Evolutionary conservation across 305 asterid genomes (phyloP), one percentile per base, ranked within the genome.

Genomic region (Andrographis paniculata): DNA sequence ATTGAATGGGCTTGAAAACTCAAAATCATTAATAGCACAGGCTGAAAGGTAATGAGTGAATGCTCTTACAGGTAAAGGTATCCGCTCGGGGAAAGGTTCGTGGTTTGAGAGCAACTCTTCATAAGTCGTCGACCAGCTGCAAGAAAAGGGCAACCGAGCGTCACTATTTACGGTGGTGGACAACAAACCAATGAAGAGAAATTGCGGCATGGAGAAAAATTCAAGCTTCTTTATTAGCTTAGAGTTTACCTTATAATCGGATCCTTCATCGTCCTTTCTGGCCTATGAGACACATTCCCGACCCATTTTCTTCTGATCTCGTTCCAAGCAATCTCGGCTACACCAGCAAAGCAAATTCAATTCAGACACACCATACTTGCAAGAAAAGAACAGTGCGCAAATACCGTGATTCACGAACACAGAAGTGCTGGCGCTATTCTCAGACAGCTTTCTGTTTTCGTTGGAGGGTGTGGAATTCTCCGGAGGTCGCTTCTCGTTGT

Each of bases 181-280:
- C n/a, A n/a, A n/a, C n/a, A n/a, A n/a, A n/a, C n/a, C n/a, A n/a
- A n/a, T n/a, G n/a, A n/a, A n/a, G n/a, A n/a, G n/a, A n/a, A n/a
- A n/a, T n/a, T n/a, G n/a, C n/a, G n/a, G n/a, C n/a, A n/a, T n/a
- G n/a, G n/a, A n/a, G n/a, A n/a, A n/a, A n/a, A n/a, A n/a, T n/a
- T n/a, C n/a, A n/a, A n/a, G n/a, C n/a, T n/a, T n/a, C n/a, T n/a
- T n/a, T n/a, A n/a, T n/a, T n/a, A n/a, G n/a, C n/a, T n/a, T n/a
- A n/a, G n/a, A n/a, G n/a, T n/a, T n/a, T 71, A 84, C 97, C 97
- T 88, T 76, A 84, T 78, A 49, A 84, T 68, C 13, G 69, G 97
- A 55, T 88, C 97, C 73, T 73, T 81, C 14, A 67, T 68, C 14
- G 59, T 53, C 70, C 67, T 70, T 36, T 61, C 67, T 24, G 79